These are phyloP conservation scores for Magnusiomyces suaveolens DNA, from an alignment of 1,139 yeast genomes.

Conservation along the genomic window DNA sequence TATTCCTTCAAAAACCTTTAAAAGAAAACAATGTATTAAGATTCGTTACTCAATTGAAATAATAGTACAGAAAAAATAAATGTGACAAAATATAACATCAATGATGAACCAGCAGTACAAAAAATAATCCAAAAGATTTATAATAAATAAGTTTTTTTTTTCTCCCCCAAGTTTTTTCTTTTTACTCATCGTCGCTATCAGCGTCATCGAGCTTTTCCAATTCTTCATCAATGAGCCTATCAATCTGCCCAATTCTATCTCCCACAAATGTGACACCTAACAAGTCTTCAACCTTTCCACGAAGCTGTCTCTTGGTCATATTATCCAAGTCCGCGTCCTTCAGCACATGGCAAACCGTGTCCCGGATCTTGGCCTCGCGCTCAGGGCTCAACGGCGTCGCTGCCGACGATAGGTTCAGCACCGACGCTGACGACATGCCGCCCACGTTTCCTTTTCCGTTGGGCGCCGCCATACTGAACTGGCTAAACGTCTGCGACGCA, in stretches of 20 bases:
- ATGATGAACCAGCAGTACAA: no score
- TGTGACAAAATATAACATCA: no score
- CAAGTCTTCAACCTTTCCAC: conserved; percentile 32
- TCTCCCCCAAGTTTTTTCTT: no score
- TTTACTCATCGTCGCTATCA: conserved; percentile 10
- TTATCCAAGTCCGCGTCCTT: conserved; percentile 30
- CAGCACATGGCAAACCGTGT: conserved; percentile 28
- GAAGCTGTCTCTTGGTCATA: conserved; percentile 32
- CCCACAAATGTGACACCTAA: conserved; percentile 30
- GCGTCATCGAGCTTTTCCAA: conserved; percentile 26
- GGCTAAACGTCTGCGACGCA: conserved; percentile 1
- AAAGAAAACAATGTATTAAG: not conserved
- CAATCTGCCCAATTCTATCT: conserved; percentile 27
- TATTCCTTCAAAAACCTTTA: not conserved
- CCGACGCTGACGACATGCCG: no score
- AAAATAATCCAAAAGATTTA: not conserved
- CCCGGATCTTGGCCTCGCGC: conserved; percentile 20
- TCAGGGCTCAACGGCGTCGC: conserved; percentile 17
- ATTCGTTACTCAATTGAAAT: no score
- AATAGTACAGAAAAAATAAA: not conserved
- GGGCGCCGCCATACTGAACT: conserved; percentile 1
- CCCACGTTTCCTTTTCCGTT: not conserved
- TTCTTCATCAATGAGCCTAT: conserved; percentile 32
- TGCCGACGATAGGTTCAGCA: not conserved
- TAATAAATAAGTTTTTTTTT: no score